Conservation (phyloP, 2,329 filamentous ascomycete genomes). For the Aureobasidium namibiae region DNA sequence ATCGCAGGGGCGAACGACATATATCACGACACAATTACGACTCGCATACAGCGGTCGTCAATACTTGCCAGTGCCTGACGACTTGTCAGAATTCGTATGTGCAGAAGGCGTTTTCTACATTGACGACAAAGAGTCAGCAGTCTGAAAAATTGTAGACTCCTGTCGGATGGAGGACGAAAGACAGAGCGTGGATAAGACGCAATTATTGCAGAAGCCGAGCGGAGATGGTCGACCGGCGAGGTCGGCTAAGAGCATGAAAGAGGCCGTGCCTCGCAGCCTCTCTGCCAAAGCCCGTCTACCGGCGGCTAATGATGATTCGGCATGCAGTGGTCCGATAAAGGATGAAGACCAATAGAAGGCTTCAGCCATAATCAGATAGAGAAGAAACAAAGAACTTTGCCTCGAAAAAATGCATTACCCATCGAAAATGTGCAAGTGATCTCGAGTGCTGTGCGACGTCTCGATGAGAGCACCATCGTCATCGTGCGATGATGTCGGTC, state of each 20-base stretch:
- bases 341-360: neutral
- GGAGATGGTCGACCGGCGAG: neutral
- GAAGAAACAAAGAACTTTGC: neutral
- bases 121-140: neutral
- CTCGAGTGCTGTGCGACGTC: neutral
- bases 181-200: neutral
- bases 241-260: neutral
- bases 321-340: neutral
- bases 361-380: neutral
- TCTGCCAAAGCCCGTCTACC: neutral
- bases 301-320: neutral
- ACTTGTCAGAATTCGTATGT: neutral
- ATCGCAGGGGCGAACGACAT: neutral
- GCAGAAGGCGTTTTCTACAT: neutral
- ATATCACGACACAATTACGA: neutral
- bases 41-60: neutral
- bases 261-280: conserved; percentile 2
- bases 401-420: neutral
- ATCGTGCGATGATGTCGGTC: conserved; percentile 11
- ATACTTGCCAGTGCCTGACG: neutral
- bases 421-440: neutral
- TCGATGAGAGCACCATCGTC: neutral
- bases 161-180: neutral
- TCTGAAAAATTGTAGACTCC: neutral
- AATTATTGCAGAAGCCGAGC: neutral